Evolutionary conservation across 805 yeast species (phyloP), one percentile per base, ranked within the genome.

Genomic region (Candida sphagnicola): DNA sequence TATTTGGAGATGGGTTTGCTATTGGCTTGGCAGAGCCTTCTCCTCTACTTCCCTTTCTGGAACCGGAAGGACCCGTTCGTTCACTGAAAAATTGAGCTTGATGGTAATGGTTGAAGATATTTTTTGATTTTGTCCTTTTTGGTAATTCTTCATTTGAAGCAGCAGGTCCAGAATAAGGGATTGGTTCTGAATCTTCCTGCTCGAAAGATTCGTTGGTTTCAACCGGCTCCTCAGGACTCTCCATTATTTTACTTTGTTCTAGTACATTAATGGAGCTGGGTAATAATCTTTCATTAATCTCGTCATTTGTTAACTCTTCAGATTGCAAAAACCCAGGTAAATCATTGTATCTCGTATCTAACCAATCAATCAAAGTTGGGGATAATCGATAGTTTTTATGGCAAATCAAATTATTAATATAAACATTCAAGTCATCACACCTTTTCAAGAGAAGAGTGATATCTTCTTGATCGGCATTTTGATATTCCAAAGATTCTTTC

Each of bases 71-170:
- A 13, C 15, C 15, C 5, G 15, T 13, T 8, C 29, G 29, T 8
- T 26, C 29, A 26, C 15, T 26, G 29, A 8, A 26, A n/a, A 26
- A 10, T 4, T 35, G 19, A 16, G 37, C 42, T 47, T 57, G 67
- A 35, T 57, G 65, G 40, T 61, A 62, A 40, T 59, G 58, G 37
- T 61, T 62, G 45, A 55, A 62, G 17, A 54, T 61, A 39, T 57
- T 59, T 38, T 52, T 57, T 36, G 64, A 53, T 34, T 54, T 54
- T 17, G 53, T 42, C 15, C 61, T 39, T 29, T 48, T 48, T 8
- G 56, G 54, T 16, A 44, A 39, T 11, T 40, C 47, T 28, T 16
- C 33, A 19, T 18, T 10, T 8, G 33, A 17, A 8, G 34, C 5
- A 31, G 34, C n/a, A n/a, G n/a, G n/a, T n/a, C n/a, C n/a, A n/a